Base-by-base conservation (phyloP, 345 rosid species). In the Populus alba region DNA sequence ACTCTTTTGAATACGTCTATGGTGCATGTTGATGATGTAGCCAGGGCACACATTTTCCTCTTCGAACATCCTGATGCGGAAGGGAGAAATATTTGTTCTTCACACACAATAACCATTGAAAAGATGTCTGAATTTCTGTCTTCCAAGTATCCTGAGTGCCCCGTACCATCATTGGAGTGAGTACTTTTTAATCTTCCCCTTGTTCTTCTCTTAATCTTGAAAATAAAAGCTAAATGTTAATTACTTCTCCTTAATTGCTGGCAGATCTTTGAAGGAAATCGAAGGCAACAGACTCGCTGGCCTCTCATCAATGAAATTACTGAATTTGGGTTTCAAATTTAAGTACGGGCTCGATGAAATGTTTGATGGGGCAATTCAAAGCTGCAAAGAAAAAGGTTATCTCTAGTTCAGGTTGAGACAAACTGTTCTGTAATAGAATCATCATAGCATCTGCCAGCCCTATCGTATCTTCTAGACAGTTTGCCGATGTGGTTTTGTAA, bases 81-180 rank as follows among this genome's bases (percentile, higher is more conserved):
- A 41, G 92, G 88, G 33, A 83, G 92, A 25, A 80, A 88, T 45
- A 79, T 71, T 39, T 88, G 88, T 81, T 83, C 87, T n/a, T 74
- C 85, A 0, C 23, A 71, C n/a, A 39, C 0, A 0, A 2, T 84
- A 7, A 79, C 84, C 4, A 72, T 79, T 27, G 39, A 69, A 17
- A 79, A 81, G 3, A 35, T 89, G 79, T 59, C 79, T 7, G 25
- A 70, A 71, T 66, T 79, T 67, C 86, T 89, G 8, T 63, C 83
- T 5, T 39, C 80, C 23, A 86, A 81, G 31, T 83, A 83, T 43
- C 86, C 88, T 0, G 81, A 85, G 22, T 77, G 63, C 18, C 43
- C 57, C 9, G 69, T 81, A 20, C 86, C 88, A 39, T 47, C 74
- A 2, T 6, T 22, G 2, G 77, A 75, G 87, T 84, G 47, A 82